Percentiles rank a stretch among this genome's conserved stretches.
These are phyloP conservation scores for Lachnellula hyalina DNA, from an alignment of 2,329 filamentous ascomycete genomes.

Conservation along the genomic window DNA sequence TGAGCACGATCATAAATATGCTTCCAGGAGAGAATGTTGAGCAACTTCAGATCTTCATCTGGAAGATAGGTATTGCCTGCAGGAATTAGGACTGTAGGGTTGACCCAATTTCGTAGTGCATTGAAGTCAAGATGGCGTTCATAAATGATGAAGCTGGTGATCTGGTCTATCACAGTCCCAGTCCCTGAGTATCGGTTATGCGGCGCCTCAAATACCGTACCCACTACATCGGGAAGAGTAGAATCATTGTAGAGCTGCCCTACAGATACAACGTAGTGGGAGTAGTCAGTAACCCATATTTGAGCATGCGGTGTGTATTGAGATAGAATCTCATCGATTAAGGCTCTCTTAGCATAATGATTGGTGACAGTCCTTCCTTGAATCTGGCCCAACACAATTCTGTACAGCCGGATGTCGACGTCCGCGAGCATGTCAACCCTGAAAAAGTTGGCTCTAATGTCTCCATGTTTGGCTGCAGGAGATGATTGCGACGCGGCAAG, in stretches of 20 bases:
- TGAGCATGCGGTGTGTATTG: neutral
- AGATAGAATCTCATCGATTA: neutral
- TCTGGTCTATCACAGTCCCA: neutral
- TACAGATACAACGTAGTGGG: conserved; percentile 1
- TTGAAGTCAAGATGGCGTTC: neutral
- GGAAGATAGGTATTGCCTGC: neutral
- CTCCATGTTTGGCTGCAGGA: conserved; percentile 6
- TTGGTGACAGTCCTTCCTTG: neutral
- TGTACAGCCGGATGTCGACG: neutral
- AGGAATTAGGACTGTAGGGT: neutral
- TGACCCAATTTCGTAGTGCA: neutral
- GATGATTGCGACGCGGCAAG: too few species aligned
- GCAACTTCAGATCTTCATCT: neutral
- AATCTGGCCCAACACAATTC: neutral
- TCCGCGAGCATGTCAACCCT: neutral
- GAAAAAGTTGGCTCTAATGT: conserved; percentile 44
- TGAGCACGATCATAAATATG: neutral
- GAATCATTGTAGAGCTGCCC: neutral
- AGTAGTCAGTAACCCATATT: conserved; percentile 5
- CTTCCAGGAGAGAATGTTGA: conserved; percentile 14
- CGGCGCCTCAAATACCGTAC: too few species aligned
- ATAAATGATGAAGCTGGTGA: neutral
- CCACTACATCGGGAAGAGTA: too few species aligned
- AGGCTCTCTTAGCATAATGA: neutral
- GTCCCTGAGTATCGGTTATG: too few species aligned